Base-by-base conservation (phyloP, 2,329 filamentous ascomycete species). In the Aureobasidium sp. region DNA sequence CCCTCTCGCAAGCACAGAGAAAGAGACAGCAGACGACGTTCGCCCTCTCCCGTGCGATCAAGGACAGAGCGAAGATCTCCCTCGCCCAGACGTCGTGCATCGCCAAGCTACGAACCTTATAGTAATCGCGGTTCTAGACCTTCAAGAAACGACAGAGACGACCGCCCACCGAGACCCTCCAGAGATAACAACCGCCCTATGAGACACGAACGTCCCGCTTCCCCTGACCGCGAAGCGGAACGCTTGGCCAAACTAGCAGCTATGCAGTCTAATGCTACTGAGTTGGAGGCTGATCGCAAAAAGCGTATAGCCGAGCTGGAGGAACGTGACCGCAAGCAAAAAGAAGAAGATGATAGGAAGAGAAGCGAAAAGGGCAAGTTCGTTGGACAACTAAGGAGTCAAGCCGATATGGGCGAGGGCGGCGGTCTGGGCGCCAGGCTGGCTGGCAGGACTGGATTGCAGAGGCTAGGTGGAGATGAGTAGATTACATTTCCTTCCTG, bases 241-340 rank as follows among this genome's bases (percentile, higher is more conserved):
- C 72, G 72, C 36, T 71, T 70, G 12, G 70, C 67, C 39, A 75
- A 72, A 62, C 65, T 77, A 11, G 74, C 75, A 5, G 74, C 70
- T 12, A 77, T 77, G 75, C 74, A 75, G 53, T 70, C 68, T 20
- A 73, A 75, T 61, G 75, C 75, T 44, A 81, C 80, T 1, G 84
- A 87, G 12, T 78, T 95, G 52, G 89, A 93, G 68, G 71, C 78
- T n/a, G 86, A 88, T 67, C 85, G 91, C 36, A 83, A 84, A 66
- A 81, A 82, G 63, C 83, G 90, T 27, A 77, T 95, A 11, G 83
- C 84, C 0, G 84, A 84, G 1, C 76, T 92, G 20, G 85, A 84
- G 27, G 83, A 84, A 65, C 80, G 80, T 64, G 90, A 95, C 67
- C 81, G 82, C 53, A 78, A 77, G 20, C 82, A 85, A 48, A 80